Evolutionary conservation across 1,139 yeast species (phyloP).

Genomic region (Magnusiomyces suaveolens): DNA sequence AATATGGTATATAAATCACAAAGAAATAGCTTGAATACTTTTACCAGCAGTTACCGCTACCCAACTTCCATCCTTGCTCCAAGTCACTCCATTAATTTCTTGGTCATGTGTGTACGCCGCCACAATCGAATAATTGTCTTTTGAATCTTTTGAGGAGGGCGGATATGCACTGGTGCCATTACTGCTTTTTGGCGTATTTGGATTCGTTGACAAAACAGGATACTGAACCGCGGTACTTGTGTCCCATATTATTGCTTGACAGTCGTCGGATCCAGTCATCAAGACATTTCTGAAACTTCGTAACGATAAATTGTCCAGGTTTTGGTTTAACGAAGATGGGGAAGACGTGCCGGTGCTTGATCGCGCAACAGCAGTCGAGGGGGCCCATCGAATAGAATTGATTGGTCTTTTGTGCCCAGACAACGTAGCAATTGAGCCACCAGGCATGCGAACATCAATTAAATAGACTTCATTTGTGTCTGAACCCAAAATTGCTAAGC

Average conservation of each 20-base stretch:
- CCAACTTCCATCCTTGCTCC: constrained; percentile 73
- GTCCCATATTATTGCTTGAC: constrained; percentile 86
- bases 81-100: constrained; percentile 67
- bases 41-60: constrained; percentile 73
- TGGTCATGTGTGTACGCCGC: constrained; percentile 49
- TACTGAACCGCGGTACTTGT: constrained; percentile 29
- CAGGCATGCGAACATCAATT: constrained; percentile 83
- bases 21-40: constrained; percentile 63
- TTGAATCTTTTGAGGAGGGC: not conserved
- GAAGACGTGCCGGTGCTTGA: no score
- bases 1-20: no score
- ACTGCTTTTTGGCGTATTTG: constrained; percentile 10
- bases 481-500: constrained; percentile 73
- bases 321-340: not conserved
- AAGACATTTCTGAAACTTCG: constrained; percentile 38
- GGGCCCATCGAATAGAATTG: constrained; percentile 79
- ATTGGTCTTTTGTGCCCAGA: constrained; percentile 61
- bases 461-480: constrained; percentile 58
- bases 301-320: not conserved
- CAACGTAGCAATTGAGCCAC: constrained; percentile 60
- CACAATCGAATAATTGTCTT: constrained; percentile 27
- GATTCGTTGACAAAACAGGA: constrained; percentile 17
- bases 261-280: constrained; percentile 79
- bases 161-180: not conserved
- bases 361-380: constrained; percentile 33